Evolutionary conservation across 108 stramenopile genomes (phyloP), one percentile per base, ranked within the genome.

Genomic region (Fistulifera solaris): DNA sequence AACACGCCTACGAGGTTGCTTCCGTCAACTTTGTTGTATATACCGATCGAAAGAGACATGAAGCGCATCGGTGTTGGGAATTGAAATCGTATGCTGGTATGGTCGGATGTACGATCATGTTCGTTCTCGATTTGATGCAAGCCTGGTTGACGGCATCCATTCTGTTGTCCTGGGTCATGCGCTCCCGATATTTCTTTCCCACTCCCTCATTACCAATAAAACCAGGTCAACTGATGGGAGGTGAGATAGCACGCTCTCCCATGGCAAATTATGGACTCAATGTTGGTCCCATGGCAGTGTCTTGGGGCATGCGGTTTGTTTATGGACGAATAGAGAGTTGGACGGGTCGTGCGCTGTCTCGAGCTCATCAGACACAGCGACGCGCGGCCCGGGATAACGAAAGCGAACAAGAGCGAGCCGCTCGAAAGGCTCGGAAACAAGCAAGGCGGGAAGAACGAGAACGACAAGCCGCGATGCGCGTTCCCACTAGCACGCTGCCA

Each of bases 1-100:
- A 27, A 23, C 83, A 79, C 27, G 68, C 62, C 0, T 71, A 59
- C 22, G 85, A 82, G 35, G 81, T 89, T 2, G 73, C 67, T 4
- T 51, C 51, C 21, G 76, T 93, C 38, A 93, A 93, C 72, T 78
- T 88, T 40, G 78, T 75, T 8, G 91, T 93, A 0, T 93, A 87
- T 21, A 74, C 71, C 15, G 88, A 92, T 46, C 75, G 77, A 38
- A 85, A 87, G 60, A 61, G 22, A 23, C 68, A 78, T 45, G 90
- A 92, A 61, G 62, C 67, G 12, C 44, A 52, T 2, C 67, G 75
- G 58, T 88, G 86, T 48, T 55, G 56, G 38, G 91, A 93, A 49
- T 62, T 71, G 38, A 44, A 55, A 31, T 82, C 82, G 1, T 26
- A 39, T 25, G 44, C 61, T 42, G 91, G 80, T 21, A 54, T 66